A percentile compares a stretch with the other conserved stretches of the same genome.
phyloP scores from a whole-genome alignment of 108 stramenopile genomes.

The Cyclotella cryptica region DNA sequence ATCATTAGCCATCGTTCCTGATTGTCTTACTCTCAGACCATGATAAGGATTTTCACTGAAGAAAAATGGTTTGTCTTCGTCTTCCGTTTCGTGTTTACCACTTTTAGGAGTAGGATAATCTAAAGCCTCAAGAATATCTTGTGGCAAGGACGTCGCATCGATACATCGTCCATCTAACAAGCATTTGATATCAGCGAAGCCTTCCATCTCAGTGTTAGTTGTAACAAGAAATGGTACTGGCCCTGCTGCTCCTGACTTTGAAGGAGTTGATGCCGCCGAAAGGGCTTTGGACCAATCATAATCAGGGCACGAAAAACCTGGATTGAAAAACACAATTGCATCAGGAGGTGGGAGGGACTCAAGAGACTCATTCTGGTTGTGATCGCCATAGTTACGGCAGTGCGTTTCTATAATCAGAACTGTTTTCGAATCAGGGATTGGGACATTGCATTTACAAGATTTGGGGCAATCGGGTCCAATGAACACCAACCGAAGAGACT shows the following conservation, averaged over 20 bases:
- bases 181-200: constrained; percentile 74
- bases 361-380: constrained; percentile 16
- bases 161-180: constrained; percentile 68
- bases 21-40: constrained; percentile 83
- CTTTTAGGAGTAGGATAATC: constrained; percentile 39
- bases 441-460: constrained; percentile 9
- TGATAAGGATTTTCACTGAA: constrained; percentile 83
- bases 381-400: constrained; percentile 39
- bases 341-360: constrained; percentile 55
- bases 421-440: constrained; percentile 39
- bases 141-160: constrained; percentile 34
- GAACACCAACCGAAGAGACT: constrained; percentile 68
- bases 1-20: constrained; percentile 93
- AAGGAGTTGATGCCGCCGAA: constrained; percentile 14
- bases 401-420: constrained; percentile 43
- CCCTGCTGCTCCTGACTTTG: constrained; percentile 19
- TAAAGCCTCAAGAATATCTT: constrained; percentile 38
- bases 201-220: constrained; percentile 92
- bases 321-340: constrained; percentile 89
- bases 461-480: constrained; percentile 83
- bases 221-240: constrained; percentile 77
- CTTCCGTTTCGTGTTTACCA: constrained; percentile 25
- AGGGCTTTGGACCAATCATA: constrained; percentile 81
- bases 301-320: constrained; percentile 90
- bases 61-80: constrained; percentile 51